Evolutionary conservation across 2,329 filamentous ascomycete species (phyloP).

Genomic region (Aspergillus hortae): DNA sequence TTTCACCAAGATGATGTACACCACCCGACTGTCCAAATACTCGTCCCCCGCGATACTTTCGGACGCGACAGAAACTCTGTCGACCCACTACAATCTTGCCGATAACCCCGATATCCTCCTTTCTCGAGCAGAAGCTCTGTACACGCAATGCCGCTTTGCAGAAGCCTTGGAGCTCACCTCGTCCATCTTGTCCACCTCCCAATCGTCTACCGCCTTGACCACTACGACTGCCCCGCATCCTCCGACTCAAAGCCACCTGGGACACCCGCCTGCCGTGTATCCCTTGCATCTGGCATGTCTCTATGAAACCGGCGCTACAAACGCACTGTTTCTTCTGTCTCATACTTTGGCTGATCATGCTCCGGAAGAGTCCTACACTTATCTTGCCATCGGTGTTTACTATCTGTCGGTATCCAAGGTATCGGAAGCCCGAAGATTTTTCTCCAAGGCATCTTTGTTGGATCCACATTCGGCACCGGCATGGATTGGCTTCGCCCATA

Average conservation of each 20-base stretch:
- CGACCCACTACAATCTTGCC: slow-evolving; percentile 85
- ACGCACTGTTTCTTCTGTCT: slow-evolving; percentile 83
- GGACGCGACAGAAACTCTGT: slow-evolving; percentile 81
- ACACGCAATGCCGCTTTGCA: slow-evolving; percentile 89
- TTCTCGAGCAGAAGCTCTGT: slow-evolving; percentile 83
- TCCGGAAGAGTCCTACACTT: slow-evolving; percentile 85
- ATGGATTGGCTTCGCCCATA: slow-evolving; percentile 98
- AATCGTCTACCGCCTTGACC: slow-evolving; percentile 67
- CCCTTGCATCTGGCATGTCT: slow-evolving; percentile 89
- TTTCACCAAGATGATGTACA: slow-evolving; percentile 95
- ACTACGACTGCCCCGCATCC: slow-evolving; percentile 23
- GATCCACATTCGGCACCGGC: slow-evolving; percentile 95
- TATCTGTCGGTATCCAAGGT: slow-evolving; percentile 88
- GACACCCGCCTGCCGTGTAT: slow-evolving; percentile 59
- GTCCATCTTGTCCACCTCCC: slow-evolving; percentile 74
- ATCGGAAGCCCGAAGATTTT: slow-evolving; percentile 89
- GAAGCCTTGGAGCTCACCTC: slow-evolving; percentile 83
- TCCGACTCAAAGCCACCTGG: slow-evolving; percentile 36
- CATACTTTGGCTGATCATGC: slow-evolving; percentile 91
- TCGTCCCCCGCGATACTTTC: slow-evolving; percentile 79
- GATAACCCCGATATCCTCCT: slow-evolving; percentile 87
- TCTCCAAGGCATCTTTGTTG: slow-evolving; percentile 96
- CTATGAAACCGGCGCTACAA: slow-evolving; percentile 81
- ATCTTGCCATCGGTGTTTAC: slow-evolving; percentile 92
- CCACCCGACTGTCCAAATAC: slow-evolving; percentile 92